A percentile compares a stretch with the other conserved stretches of the same genome.
Conservation (phyloP, 2,329 filamentous ascomycete genomes). For the Pezicula carpinea region DNA sequence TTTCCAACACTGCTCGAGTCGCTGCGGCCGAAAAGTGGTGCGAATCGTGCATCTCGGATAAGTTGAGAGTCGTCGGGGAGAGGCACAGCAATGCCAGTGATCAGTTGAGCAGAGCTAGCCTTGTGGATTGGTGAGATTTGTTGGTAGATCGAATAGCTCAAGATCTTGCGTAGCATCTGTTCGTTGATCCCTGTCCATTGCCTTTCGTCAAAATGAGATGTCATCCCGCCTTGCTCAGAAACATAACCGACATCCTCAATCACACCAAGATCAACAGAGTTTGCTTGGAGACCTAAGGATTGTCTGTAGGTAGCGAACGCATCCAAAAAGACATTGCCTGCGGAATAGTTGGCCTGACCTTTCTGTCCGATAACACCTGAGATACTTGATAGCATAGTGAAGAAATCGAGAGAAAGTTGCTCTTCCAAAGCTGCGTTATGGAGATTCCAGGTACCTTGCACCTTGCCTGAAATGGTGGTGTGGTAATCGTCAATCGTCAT, state of each 20-base stretch:
- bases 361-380: conserved; percentile 30
- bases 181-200: conserved; percentile 25
- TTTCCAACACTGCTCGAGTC: background rate
- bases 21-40: conserved; percentile 4
- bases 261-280: conserved; percentile 47
- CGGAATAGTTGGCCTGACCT: conserved; percentile 42
- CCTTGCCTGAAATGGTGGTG: conserved; percentile 5
- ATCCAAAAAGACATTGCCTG: conserved; percentile 44
- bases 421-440: conserved; percentile 5
- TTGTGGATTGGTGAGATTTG: conserved; percentile 13
- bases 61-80: conserved; percentile 21
- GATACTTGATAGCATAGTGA: conserved; percentile 34
- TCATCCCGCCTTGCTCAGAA: conserved; percentile 6
- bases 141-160: conserved; percentile 26
- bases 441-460: conserved; percentile 18
- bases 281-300: conserved; percentile 35
- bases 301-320: conserved; percentile 35
- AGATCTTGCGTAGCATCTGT: conserved; percentile 22
- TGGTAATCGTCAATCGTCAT: conserved; percentile 12
- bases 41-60: conserved; percentile 22
- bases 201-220: conserved; percentile 12
- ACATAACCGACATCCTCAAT: conserved; percentile 36
- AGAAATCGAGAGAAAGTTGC: conserved; percentile 34
- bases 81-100: conserved; percentile 24
- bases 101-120: conserved; percentile 22